Evolutionary conservation across 108 stramenopile species (phyloP).

Genomic region (Skeletonema costatum): DNA sequence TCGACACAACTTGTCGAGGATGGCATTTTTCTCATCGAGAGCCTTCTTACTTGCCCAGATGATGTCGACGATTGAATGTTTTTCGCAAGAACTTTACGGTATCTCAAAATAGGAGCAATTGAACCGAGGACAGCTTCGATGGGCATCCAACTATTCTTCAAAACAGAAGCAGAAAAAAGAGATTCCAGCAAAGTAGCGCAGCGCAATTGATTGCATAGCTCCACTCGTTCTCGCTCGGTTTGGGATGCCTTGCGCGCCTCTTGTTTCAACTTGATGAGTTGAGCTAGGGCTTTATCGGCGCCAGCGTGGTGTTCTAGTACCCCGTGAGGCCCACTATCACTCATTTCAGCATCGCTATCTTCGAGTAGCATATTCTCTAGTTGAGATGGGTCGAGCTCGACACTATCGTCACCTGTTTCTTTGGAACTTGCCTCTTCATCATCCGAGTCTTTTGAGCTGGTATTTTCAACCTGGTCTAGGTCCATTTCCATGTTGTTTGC

Average conservation of each 20-base stretch:
- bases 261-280: constrained; percentile 82
- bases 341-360: constrained; percentile 74
- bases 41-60: constrained; percentile 36
- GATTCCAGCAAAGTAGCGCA: constrained; percentile 75
- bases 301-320: constrained; percentile 88
- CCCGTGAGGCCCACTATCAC: constrained; percentile 34
- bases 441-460: constrained; percentile 15
- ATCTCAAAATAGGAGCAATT: constrained; percentile 58
- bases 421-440: constrained; percentile 7
- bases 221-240: constrained; percentile 69
- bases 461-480: constrained; percentile 46
- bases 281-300: constrained; percentile 83
- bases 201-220: constrained; percentile 67
- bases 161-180: constrained; percentile 52
- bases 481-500: constrained; percentile 36
- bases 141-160: constrained; percentile 53
- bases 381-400: constrained; percentile 65
- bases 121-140: constrained; percentile 55
- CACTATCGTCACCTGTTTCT: constrained; percentile 48
- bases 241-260: constrained; percentile 83
- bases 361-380: constrained; percentile 77
- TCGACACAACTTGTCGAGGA: constrained; percentile 61
- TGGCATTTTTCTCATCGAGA: constrained; percentile 55
- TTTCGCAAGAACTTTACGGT: constrained; percentile 47
- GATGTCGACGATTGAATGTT: constrained; percentile 29